These are phyloP conservation scores for Mycena galopus DNA, from an alignment of 768 basidiomycete genomes.

Conservation along the genomic window DNA sequence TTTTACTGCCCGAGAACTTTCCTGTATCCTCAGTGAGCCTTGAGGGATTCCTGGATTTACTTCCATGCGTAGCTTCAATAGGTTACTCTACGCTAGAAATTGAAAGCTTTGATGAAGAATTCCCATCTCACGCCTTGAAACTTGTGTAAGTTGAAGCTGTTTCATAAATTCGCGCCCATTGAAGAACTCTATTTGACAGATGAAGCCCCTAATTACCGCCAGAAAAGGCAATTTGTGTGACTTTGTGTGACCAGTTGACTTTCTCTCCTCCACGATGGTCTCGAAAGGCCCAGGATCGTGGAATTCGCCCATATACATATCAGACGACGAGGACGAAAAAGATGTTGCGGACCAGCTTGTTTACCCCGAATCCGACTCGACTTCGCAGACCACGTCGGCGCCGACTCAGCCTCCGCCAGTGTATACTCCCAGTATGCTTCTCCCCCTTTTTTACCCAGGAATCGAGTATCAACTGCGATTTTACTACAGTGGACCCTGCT, in stretches of 20 bases:
- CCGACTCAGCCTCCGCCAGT: not conserved
- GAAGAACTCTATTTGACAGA: no score
- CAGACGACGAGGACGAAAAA: slow-evolving; percentile 42
- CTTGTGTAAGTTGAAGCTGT: no score
- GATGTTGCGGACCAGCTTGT: slow-evolving; percentile 34
- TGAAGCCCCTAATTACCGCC: not conserved
- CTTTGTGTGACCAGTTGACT: not conserved
- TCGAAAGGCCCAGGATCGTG: slow-evolving; percentile 41
- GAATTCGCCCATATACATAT: slow-evolving; percentile 45
- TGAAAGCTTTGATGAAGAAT: no score
- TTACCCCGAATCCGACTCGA: not conserved
- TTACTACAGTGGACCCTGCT: slow-evolving; percentile 6
- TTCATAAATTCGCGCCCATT: no score
- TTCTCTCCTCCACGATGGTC: slow-evolving; percentile 22
- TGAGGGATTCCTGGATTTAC: no score
- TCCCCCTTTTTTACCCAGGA: not conserved
- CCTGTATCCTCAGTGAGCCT: no score
- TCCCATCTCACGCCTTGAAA: no score
- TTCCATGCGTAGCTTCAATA: no score
- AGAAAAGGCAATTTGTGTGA: not conserved
- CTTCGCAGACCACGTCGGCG: not conserved
- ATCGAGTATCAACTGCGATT: not conserved
- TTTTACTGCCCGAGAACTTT: no score
- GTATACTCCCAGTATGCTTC: not conserved
- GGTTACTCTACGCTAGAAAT: no score